Evolutionary conservation across 2,329 filamentous ascomycete species (phyloP).

Genomic region (Metarhizium guizhouense): DNA sequence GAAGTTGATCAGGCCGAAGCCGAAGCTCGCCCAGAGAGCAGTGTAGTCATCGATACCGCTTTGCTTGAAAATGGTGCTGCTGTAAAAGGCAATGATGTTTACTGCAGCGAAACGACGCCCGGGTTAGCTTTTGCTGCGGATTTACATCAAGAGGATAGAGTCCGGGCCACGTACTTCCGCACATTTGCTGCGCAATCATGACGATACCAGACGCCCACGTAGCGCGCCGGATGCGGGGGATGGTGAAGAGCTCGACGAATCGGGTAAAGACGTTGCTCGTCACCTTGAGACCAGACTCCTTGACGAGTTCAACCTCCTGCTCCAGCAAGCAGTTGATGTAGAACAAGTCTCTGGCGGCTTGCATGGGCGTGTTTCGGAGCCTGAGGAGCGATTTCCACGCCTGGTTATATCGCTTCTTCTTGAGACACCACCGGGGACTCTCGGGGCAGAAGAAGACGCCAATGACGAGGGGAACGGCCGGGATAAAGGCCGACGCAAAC

Average conservation of each 20-base stretch:
- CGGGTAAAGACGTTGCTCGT: conserved; percentile 39
- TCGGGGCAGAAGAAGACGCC: conserved; percentile 54
- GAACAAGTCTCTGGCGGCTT: conserved; percentile 54
- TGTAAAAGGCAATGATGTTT: conserved; percentile 32
- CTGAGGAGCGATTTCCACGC: conserved; percentile 48
- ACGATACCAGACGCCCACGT: conserved; percentile 58
- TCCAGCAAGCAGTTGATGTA: conserved; percentile 40
- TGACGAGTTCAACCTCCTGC: conserved; percentile 19
- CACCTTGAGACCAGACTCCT: conserved; percentile 19
- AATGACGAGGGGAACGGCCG: conserved; percentile 50
- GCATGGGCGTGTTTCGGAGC: conserved; percentile 48
- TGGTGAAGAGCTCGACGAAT: conserved; percentile 47
- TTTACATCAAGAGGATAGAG: too few species aligned
- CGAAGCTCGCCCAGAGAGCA: conserved; percentile 23
- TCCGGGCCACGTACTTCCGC: conserved; percentile 26
- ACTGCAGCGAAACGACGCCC: conserved; percentile 32
- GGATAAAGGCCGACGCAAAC: conserved; percentile 55
- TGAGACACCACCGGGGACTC: conserved; percentile 58
- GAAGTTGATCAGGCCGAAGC: conserved; percentile 19
- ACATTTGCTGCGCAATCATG: conserved; percentile 59
- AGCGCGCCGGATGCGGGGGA: conserved; percentile 49
- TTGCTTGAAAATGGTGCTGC: conserved; percentile 19
- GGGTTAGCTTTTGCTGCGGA: too few species aligned
- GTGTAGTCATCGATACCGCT: conserved; percentile 25
- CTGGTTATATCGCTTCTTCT: conserved; percentile 44